These are phyloP conservation scores for Penicillium sp. DNA, from an alignment of 2,329 filamentous ascomycete species.

Conservation along the genomic window DNA sequence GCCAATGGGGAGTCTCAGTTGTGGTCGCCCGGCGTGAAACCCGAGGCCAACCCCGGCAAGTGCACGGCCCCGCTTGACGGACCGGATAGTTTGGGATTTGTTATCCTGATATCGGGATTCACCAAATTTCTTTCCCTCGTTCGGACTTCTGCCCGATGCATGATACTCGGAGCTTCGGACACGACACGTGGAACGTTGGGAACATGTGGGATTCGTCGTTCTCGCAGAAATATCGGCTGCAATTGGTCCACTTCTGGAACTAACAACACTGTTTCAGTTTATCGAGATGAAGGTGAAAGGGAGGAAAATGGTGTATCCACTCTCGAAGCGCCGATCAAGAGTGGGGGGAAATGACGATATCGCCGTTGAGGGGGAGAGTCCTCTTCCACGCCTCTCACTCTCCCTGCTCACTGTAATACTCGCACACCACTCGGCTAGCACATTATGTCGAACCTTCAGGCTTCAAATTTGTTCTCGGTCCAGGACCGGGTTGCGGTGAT, in stretches of 20 bases:
- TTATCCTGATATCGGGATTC: no score
- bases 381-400: neutral
- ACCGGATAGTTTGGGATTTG: no score
- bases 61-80: no score
- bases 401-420: neutral
- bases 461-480: constrained; percentile 49
- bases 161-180: neutral
- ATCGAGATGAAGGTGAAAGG: neutral
- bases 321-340: neutral
- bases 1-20: neutral
- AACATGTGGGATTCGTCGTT: neutral
- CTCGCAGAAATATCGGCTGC: neutral
- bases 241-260: neutral
- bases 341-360: neutral
- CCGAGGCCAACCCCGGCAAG: no score
- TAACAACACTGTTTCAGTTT: neutral
- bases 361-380: neutral
- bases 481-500: constrained; percentile 53
- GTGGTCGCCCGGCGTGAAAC: no score
- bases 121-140: neutral
- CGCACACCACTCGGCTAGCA: neutral
- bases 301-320: neutral
- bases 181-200: neutral
- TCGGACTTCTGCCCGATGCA: neutral
- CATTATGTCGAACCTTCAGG: constrained; percentile 32